Percentiles rank a stretch among this genome's conserved stretches.
Conservation (phyloP, 2,329 filamentous ascomycete species). For the Epichloe coenophiala region DNA sequence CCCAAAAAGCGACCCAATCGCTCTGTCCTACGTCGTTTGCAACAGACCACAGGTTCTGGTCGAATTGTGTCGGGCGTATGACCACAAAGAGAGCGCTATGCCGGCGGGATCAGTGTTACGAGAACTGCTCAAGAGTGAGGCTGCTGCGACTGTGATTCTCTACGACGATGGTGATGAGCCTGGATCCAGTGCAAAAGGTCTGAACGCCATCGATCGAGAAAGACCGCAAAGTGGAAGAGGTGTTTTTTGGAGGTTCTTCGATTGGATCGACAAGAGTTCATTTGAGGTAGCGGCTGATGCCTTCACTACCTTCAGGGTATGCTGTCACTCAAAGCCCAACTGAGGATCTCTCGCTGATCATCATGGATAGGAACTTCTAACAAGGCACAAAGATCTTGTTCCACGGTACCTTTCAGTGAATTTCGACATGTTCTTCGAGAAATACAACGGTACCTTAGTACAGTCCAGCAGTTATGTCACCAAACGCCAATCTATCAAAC, state of each 20-base stretch:
- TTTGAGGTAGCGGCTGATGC: conserved; percentile 97
- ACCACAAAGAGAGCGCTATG: conserved; percentile 80
- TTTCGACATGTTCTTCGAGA: conserved; percentile 84
- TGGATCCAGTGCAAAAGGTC: conserved; percentile 60
- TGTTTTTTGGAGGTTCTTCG: conserved; percentile 93
- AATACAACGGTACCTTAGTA: conserved; percentile 77
- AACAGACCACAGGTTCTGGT: conserved; percentile 77
- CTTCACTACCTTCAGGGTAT: conserved; percentile 89
- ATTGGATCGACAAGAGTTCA: conserved; percentile 90
- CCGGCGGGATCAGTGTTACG: conserved; percentile 80
- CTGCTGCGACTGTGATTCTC: conserved; percentile 77
- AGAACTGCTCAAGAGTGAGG: conserved; percentile 80
- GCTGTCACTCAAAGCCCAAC: conserved; percentile 11
- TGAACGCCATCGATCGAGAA: conserved; percentile 65
- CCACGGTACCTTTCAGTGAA: conserved; percentile 79
- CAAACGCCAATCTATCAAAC: conserved; percentile 94
- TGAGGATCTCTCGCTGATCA: not conserved
- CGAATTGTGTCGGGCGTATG: conserved; percentile 79
- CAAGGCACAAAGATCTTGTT: conserved; percentile 84
- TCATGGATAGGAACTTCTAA: conserved; percentile 65
- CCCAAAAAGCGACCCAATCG: conserved; percentile 61
- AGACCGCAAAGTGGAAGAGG: conserved; percentile 64
- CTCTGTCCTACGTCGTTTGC: conserved; percentile 78
- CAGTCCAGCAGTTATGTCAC: conserved; percentile 95
- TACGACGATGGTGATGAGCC: conserved; percentile 73